phyloP scores from a whole-genome alignment of 2,329 filamentous ascomycete genomes.

The Nakataea oryzae region DNA sequence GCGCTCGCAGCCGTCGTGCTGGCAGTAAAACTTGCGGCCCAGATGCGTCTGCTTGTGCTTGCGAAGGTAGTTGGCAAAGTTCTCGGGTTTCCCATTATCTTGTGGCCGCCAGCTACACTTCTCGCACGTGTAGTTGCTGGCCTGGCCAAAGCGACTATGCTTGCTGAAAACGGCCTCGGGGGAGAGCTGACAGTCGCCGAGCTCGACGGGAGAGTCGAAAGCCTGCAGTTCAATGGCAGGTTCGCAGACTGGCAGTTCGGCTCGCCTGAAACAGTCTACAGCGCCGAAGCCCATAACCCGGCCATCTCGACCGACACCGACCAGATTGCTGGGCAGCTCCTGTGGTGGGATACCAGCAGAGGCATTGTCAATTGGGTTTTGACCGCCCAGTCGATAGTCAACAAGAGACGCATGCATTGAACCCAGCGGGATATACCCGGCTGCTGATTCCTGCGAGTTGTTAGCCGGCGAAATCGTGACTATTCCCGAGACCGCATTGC shows the following conservation, averaged over 20 bases:
- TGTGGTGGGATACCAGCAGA: not conserved
- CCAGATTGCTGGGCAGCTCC: not conserved
- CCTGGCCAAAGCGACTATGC: no score
- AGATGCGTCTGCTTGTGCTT: slow-evolving; percentile 21
- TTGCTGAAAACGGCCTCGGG: no score
- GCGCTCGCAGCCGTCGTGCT: slow-evolving; percentile 15
- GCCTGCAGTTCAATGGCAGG: not conserved
- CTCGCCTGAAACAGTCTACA: no score
- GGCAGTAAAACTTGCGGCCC: slow-evolving; percentile 15
- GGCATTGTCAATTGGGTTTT: not conserved
- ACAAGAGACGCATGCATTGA: not conserved
- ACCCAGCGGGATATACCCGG: not conserved
- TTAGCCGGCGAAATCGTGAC: not conserved
- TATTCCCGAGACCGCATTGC: not conserved
- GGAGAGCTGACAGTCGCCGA: no score
- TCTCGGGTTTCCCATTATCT: slow-evolving; percentile 14
- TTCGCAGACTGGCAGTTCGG: not conserved
- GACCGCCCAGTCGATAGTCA: not conserved
- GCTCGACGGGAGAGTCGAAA: no score
- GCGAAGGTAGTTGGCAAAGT: slow-evolving; percentile 18
- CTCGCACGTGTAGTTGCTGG: slow-evolving; percentile 8
- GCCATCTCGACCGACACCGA: not conserved
- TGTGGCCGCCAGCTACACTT: slow-evolving; percentile 18
- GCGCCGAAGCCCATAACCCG: not conserved
- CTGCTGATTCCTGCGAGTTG: not conserved